Conservation (phyloP, 768 basidiomycete genomes). For the Glaciozyma martinii region DNA sequence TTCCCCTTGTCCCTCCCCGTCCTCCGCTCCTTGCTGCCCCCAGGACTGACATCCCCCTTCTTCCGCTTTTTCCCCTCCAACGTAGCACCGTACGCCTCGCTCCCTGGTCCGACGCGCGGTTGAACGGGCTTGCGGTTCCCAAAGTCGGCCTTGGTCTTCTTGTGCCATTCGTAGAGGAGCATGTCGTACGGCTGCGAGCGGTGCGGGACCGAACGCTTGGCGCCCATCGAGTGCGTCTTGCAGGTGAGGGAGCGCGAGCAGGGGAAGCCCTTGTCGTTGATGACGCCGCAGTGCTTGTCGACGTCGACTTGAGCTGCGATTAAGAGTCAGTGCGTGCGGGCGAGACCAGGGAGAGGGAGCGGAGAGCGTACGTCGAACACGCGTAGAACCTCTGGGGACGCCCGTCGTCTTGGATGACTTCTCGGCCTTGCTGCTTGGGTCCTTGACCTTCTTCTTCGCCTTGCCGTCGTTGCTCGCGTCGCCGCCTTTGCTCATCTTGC, state of each 20-base stretch:
- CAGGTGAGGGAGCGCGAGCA: constrained; percentile 94
- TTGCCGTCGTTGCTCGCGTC: constrained; percentile 56
- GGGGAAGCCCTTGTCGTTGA: constrained; percentile 85
- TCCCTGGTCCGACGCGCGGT: background rate
- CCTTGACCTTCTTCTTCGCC: constrained; percentile 52
- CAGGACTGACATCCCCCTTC: constrained; percentile 54
- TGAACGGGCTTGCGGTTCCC: background rate
- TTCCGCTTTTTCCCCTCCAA: constrained; percentile 60
- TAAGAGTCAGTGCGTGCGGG: fast-evolving
- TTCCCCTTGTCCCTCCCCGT: constrained; percentile 36
- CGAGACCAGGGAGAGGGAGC: too few relatives aligned
- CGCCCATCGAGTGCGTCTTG: constrained; percentile 95
- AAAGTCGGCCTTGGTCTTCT: constrained; percentile 36
- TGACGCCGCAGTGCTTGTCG: constrained; percentile 90
- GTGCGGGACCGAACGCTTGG: constrained; percentile 82
- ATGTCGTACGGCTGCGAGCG: constrained; percentile 77
- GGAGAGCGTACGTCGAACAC: background rate
- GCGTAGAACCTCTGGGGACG: background rate
- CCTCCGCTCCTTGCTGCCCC: constrained; percentile 54
- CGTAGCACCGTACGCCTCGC: background rate
- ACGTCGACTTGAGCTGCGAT: constrained; percentile 51
- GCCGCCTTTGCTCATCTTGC: constrained; percentile 58
- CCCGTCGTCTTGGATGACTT: background rate
- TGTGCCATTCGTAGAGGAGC: constrained; percentile 73
- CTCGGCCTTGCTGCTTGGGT: too few relatives aligned